Evolutionary conservation across 2,329 filamentous ascomycete genomes (phyloP), one percentile per base, ranked within the genome.

Genomic region (Phialophora verrucosa): DNA sequence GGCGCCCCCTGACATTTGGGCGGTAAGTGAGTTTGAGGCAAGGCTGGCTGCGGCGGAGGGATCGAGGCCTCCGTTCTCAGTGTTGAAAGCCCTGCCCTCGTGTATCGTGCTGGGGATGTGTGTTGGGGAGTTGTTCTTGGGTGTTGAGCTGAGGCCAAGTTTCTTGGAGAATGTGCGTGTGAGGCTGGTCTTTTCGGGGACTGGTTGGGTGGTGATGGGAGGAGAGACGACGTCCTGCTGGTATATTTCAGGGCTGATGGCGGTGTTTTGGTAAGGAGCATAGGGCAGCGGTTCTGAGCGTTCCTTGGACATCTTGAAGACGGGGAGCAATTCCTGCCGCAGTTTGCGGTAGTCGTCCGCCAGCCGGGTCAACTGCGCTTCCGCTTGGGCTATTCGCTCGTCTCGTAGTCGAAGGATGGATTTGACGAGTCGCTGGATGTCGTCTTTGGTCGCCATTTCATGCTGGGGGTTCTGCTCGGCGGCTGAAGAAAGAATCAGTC

Each of bases 231-330:
- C 55, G 20, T 74, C 73, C 60, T 77, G 74, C 59, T 70, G 73
- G 53, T 74, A 72, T 58, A 74, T 61, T 56, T 78, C 76, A 1
- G 76, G 73, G 61, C 70, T 74, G 42, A 73, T 76, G 50, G 65
- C 62, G 2, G 72, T 70, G 23, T 56, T 60, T 14, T 65, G 54
- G 32, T 66, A 66, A n/a, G 80, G 80, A 47, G 80, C 79, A 58
- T 82, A 82, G 38, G 93, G 93, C 25, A 98, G 83, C 42, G 94
- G 94, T 75, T 97, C 92, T 70, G 93, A 91, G 73, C 90, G 90
- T 76, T 98, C 93, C 81, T 98, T 98, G 74, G 90, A 91, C 75
- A 97, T 88, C 69, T 93, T 91, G 74, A 97, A 87, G 23, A 96
- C 90, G 3, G 95, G 94, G 35, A 98, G 84, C 75, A 97, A 88